Evolutionary conservation across 495 filamentous ascomycete genomes (phyloP).

Genomic region (Polyplosphaeria fusca): DNA sequence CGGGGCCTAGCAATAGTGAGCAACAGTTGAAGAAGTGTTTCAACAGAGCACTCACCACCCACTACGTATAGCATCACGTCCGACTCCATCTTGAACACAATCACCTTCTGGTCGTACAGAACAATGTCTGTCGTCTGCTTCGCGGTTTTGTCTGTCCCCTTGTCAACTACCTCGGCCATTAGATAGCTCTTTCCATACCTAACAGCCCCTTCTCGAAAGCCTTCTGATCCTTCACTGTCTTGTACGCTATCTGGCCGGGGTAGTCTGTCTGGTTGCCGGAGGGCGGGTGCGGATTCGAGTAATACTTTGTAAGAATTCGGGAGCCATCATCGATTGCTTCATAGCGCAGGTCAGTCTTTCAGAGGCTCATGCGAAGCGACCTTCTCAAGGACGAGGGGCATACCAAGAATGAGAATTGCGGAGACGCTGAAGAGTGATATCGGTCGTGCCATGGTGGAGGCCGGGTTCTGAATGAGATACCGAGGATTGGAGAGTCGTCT

Average conservation of each 20-base stretch:
- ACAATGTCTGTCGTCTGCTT: conserved; percentile 95
- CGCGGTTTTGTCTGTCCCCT: conserved; percentile 72
- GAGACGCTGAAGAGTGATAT: conserved; percentile 32
- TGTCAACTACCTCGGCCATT: not conserved
- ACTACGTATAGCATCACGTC: conserved; percentile 98
- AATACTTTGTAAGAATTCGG: conserved; percentile 94
- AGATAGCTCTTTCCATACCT: conserved; percentile 1
- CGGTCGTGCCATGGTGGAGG: conserved; percentile 20
- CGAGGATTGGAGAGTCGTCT: too few species aligned
- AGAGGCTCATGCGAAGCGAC: too few species aligned
- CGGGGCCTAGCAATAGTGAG: conserved; percentile 40
- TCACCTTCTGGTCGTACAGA: conserved; percentile 88
- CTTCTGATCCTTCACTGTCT: conserved; percentile 86
- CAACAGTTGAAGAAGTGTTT: too few species aligned
- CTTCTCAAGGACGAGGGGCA: too few species aligned
- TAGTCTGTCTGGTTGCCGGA: conserved; percentile 53
- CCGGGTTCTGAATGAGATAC: too few species aligned
- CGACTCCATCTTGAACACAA: conserved; percentile 96
- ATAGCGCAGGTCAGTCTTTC: conserved; percentile 27
- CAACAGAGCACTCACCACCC: conserved; percentile 61
- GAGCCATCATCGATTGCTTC: conserved; percentile 72
- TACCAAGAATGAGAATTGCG: conserved; percentile 62
- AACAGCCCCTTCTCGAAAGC: conserved; percentile 93
- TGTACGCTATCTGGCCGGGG: conserved; percentile 74
- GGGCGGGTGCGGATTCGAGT: conserved; percentile 73